These are phyloP conservation scores for Trichosporon sp. DNA, from an alignment of 1,284 basidiomycete species.

Conservation along the genomic window DNA sequence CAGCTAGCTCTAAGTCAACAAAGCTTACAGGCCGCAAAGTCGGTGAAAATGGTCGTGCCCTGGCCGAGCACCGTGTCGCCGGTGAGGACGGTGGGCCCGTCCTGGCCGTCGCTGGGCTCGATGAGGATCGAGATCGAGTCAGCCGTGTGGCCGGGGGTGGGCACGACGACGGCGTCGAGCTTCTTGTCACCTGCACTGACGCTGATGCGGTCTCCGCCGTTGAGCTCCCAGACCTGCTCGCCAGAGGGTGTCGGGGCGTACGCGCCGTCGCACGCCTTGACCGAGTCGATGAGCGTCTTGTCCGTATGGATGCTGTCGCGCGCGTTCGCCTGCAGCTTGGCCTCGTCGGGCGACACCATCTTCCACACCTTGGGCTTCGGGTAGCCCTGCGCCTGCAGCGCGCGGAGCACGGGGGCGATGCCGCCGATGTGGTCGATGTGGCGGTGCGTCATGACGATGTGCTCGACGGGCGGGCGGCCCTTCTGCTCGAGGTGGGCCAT, in stretches of 20 bases:
- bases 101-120: constrained; percentile 45
- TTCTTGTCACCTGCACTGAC: constrained; percentile 14
- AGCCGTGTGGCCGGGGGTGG: constrained; percentile 84
- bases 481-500: constrained; percentile 27
- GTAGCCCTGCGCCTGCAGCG: constrained; percentile 55
- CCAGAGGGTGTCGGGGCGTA: not conserved
- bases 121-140: constrained; percentile 77
- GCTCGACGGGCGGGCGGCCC: constrained; percentile 55
- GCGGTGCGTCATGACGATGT: constrained; percentile 86
- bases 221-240: not conserved
- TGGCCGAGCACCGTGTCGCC: constrained; percentile 88
- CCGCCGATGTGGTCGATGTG: constrained; percentile 84
- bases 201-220: not conserved
- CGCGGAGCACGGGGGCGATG: constrained; percentile 63
- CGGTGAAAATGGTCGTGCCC: constrained; percentile 85
- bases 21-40: constrained; percentile 65
- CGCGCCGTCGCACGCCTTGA: constrained; percentile 17
- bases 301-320: constrained; percentile 29
- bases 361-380: constrained; percentile 52
- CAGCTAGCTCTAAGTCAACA: not conserved
- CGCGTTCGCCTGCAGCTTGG: constrained; percentile 23
- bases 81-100: constrained; percentile 67
- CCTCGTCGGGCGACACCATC: constrained; percentile 44
- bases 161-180: constrained; percentile 60
- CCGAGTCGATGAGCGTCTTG: constrained; percentile 25